Percentiles rank a stretch among this genome's conserved stretches.
phyloP scores from a whole-genome alignment of 163 green algal species.

The Volvox carteri region DNA sequence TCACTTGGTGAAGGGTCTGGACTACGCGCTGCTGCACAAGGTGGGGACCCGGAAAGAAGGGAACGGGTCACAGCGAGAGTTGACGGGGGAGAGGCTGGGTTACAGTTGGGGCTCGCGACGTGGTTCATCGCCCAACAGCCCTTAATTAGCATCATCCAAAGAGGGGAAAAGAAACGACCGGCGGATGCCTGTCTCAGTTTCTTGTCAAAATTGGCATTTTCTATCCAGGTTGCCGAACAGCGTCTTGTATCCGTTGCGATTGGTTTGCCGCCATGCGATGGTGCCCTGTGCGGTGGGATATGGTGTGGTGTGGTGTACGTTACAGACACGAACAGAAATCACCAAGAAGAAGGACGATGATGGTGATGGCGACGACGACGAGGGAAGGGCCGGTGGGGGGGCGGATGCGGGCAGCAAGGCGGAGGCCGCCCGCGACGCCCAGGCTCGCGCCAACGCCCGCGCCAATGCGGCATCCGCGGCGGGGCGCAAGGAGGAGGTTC shows the following conservation, averaged over 20 bases:
- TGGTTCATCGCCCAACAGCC: too few species aligned
- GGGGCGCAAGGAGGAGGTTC: constrained; percentile 19
- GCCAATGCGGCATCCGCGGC: constrained; percentile 18
- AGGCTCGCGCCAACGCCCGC: neutral
- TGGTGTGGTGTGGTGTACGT: neutral
- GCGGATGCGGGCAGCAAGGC: neutral
- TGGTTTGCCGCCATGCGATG: too few species aligned
- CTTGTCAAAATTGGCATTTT: too few species aligned
- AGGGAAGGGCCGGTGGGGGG: neutral
- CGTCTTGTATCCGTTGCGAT: too few species aligned
- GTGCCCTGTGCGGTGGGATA: neutral
- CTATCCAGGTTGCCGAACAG: too few species aligned
- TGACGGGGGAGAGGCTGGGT: too few species aligned
- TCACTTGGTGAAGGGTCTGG: constrained; percentile 96
- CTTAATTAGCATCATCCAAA: too few species aligned
- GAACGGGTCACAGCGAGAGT: too few species aligned
- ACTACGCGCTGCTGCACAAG: constrained; percentile 95
- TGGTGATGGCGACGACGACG: constrained; percentile 20
- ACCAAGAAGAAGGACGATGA: constrained; percentile 20
- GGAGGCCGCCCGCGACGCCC: constrained; percentile 1
- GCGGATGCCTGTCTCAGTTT: too few species aligned
- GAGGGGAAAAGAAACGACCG: too few species aligned
- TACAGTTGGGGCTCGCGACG: too few species aligned
- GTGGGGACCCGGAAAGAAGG: constrained; percentile 56
- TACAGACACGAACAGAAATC: constrained; percentile 39